Evolutionary conservation across 768 basidiomycete genomes (phyloP).

Genomic region (Tremella fuciformis): DNA sequence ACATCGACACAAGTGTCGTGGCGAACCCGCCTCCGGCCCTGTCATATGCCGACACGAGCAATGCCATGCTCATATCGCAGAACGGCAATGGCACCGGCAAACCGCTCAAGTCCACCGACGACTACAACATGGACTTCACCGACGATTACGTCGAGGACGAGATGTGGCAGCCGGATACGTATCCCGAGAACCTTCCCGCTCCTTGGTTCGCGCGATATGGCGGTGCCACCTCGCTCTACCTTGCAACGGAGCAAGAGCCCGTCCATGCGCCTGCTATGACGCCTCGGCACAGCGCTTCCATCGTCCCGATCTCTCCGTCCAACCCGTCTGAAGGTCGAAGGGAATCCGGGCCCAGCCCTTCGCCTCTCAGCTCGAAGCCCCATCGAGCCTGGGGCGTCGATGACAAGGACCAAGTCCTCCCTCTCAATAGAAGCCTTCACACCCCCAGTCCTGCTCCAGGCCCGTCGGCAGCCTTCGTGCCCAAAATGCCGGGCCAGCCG

Average conservation of each 20-base stretch:
- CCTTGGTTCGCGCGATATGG: conserved; percentile 47
- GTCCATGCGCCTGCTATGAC: conserved; percentile 1
- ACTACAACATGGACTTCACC: background rate
- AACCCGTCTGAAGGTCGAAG: no score
- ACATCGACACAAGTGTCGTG: background rate
- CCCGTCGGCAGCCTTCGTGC: conserved; percentile 5
- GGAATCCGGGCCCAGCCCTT: no score
- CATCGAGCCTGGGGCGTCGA: conserved; percentile 52
- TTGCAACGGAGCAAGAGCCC: conserved; percentile 23
- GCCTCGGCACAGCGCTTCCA: background rate
- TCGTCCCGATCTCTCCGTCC: conserved; percentile 7
- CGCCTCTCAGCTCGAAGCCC: conserved; percentile 7
- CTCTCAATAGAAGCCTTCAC: conserved; percentile 1
- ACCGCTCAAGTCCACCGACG: no score
- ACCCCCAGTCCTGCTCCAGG: conserved; percentile 9
- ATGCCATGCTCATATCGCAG: no score
- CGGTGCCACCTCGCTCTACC: conserved; percentile 40
- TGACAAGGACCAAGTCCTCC: conserved; percentile 23
- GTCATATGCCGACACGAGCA: background rate
- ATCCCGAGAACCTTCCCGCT: conserved; percentile 42
- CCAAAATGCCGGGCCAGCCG: conserved; percentile 3
- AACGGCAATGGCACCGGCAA: background rate
- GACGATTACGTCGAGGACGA: conserved; percentile 13
- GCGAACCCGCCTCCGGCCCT: background rate
- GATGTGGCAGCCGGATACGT: conserved; percentile 47